Evolutionary conservation across 257 asterid species (phyloP), one percentile per base, ranked within the genome.

Genomic region (Gardenia jasminoides): DNA sequence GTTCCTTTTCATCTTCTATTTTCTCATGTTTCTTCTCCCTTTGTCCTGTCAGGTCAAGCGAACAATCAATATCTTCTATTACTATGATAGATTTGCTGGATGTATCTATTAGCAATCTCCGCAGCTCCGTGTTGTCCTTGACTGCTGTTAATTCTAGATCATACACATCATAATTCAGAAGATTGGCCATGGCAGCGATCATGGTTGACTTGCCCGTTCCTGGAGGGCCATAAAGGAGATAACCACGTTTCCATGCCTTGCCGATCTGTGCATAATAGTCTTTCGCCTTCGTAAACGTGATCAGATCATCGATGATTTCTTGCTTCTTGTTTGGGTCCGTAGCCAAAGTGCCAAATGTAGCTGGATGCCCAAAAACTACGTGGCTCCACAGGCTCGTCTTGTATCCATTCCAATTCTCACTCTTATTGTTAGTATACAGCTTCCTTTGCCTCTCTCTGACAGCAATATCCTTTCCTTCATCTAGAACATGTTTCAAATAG

Each of bases 111-210:
- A 46, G 50, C 12, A 46, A 11, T 11, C 9, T 8, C 50, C 12
- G 8, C 50, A 46, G 12, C 12, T 46, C 12, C 12, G 50, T 30
- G 16, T 81, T 81, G 67, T 76, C 70, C 22, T 47, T 50, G 11
- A 81, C 84, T 0, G 78, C 46, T 6, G 84, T 81, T 44, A 81
- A 54, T 20, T 81, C 81, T 7, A 81, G 67, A 76, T 81, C 84
- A 71, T 81, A 81, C 2, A 81, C 64, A 36, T 76, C 81, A 64
- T 76, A 81, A 36, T 81, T 67, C 84, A 81, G 70, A 58, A 69
- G 68, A 54, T 79, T 83, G 48, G 86, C 86, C 79, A 79, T 79
- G 75, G 86, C 83, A 5, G 81, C 86, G 47, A 83, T 80, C 86
- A 83, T 79, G 11, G 83, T 75, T 24, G 86, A 83, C 65, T 79